phyloP scores from a whole-genome alignment of 805 yeast species.

The Barnettozyma siamensis region DNA sequence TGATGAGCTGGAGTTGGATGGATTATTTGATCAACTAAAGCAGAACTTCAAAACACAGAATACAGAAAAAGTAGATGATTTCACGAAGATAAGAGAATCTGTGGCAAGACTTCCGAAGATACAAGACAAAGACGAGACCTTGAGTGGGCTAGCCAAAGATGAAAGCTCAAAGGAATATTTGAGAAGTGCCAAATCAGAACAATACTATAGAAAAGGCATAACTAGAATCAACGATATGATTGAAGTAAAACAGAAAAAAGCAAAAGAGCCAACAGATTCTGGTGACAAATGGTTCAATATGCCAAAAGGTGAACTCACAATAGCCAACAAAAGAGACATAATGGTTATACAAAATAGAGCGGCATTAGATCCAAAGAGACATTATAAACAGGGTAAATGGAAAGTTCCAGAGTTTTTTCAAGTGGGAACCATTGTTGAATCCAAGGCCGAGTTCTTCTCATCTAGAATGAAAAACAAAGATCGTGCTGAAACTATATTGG shows the following conservation, averaged over 20 bases:
- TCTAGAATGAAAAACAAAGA: conserved; percentile 61
- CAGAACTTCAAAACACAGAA: conserved; percentile 9
- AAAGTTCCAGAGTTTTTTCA: conserved; percentile 74
- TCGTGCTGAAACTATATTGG: conserved; percentile 73
- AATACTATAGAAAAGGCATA: conserved; percentile 15
- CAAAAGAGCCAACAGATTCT: conserved; percentile 24
- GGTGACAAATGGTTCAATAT: conserved; percentile 76
- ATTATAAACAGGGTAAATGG: conserved; percentile 84
- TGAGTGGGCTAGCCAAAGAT: conserved; percentile 7
- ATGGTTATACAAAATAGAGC: conserved; percentile 77
- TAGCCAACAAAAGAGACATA: conserved; percentile 69
- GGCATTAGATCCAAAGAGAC: conserved; percentile 92
- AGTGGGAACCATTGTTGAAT: conserved; percentile 82
- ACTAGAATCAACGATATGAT: conserved; percentile 46
- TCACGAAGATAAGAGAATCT: conserved; percentile 32
- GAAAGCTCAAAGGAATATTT: conserved; percentile 24
- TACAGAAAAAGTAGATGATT: conserved; percentile 18
- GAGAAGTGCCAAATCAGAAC: conserved; percentile 9
- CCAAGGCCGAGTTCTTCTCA: conserved; percentile 71
- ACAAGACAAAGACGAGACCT: conserved; percentile 10
- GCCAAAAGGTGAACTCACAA: conserved; percentile 71
- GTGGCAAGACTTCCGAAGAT: conserved; percentile 38
- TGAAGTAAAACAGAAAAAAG: conserved; percentile 17
- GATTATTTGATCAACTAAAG: conserved; percentile 28
- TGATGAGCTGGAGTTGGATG: conserved; percentile 26